Conservation (phyloP, 2,329 filamentous ascomycete species). For the Cladosporium sp. region DNA sequence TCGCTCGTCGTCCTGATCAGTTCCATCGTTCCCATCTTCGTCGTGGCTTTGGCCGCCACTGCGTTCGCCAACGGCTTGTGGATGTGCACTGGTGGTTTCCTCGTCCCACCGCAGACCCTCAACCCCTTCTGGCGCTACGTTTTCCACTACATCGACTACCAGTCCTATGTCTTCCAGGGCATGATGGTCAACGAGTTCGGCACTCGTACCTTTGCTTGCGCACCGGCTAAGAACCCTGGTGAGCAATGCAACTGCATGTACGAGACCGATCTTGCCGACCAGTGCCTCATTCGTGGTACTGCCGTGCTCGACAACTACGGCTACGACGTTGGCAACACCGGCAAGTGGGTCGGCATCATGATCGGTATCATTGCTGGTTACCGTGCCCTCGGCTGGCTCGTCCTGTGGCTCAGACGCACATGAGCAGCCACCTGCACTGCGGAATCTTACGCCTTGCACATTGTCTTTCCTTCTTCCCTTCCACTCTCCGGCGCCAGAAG, state of each 20-base stretch:
- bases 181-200: conserved; percentile 93
- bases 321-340: conserved; percentile 63
- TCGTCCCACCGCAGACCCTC: conserved; percentile 69
- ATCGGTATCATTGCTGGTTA: conserved; percentile 74
- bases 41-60: conserved; percentile 73
- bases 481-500: not conserved
- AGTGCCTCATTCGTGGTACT: conserved; percentile 70
- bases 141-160: conserved; percentile 87
- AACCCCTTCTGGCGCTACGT: conserved; percentile 86
- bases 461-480: conserved; percentile 6
- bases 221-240: conserved; percentile 50
- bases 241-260: conserved; percentile 68
- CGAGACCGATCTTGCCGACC: conserved; percentile 47
- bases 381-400: conserved; percentile 64
- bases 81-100: conserved; percentile 84
- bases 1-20: conserved; percentile 77
- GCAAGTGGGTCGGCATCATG: conserved; percentile 74
- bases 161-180: conserved; percentile 81
- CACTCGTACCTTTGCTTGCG: conserved; percentile 63
- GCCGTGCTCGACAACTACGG: conserved; percentile 70
- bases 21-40: conserved; percentile 73
- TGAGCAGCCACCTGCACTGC: not conserved
- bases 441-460: not conserved
- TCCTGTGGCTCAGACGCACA: conserved; percentile 19
- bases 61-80: conserved; percentile 87